Conservation (phyloP, 2,329 filamentous ascomycete species). For the Calonectria pteridis region DNA sequence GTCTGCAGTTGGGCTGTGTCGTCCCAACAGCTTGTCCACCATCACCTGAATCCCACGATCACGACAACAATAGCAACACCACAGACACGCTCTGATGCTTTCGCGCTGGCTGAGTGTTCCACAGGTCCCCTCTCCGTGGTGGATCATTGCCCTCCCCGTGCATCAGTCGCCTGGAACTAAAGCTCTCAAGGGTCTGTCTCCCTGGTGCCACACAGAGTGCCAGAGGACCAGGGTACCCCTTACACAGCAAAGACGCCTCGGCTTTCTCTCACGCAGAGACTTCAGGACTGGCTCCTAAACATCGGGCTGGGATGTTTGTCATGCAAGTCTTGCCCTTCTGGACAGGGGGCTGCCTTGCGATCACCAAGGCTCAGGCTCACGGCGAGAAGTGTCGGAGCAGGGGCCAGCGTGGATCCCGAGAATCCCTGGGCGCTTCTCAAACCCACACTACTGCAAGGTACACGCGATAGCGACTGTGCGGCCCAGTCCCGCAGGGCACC, state of each 20-base stretch:
- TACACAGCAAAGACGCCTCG: conserved; percentile 4
- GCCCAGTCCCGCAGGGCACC: conserved; percentile 15
- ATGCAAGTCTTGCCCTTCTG: conserved; percentile 41
- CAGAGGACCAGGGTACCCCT: neutral
- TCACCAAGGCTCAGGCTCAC: conserved; percentile 43
- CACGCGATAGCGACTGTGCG: conserved; percentile 35
- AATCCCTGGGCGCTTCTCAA: conserved; percentile 18
- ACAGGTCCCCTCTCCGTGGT: conserved; percentile 15
- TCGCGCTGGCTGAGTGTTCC: conserved; percentile 24
- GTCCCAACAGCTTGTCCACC: neutral
- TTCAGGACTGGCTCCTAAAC: conserved; percentile 32
- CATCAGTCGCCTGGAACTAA: conserved; percentile 16
- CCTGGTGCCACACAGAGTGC: conserved; percentile 15
- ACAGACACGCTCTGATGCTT: conserved; percentile 9
- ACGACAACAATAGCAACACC: conserved; percentile 12
- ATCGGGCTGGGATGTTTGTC: conserved; percentile 39
- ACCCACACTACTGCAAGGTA: conserved; percentile 45
- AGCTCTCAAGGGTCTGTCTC: conserved; percentile 17
- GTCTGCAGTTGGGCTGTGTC: neutral
- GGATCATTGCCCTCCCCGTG: conserved; percentile 14
- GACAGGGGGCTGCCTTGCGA: conserved; percentile 33
- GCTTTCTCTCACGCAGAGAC: conserved; percentile 14
- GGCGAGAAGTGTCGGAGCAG: conserved; percentile 38
- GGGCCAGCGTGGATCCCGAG: conserved; percentile 18
- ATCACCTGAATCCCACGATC: conserved; percentile 25